Evolutionary conservation across 1,139 yeast genomes (phyloP).

Genomic region (Diutina neorugosa): DNA sequence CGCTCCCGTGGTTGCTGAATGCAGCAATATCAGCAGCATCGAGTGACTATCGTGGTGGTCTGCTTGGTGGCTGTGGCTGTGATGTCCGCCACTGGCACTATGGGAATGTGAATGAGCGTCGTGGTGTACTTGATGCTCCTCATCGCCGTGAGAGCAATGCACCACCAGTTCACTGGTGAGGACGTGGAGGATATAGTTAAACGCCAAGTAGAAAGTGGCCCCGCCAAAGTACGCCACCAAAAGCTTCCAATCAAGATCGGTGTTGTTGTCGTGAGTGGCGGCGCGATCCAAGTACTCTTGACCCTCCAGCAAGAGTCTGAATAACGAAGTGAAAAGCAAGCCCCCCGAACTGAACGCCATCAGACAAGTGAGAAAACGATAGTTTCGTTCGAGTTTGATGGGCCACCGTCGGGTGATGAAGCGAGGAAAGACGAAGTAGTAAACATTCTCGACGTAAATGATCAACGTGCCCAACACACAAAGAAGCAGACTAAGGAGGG

Average conservation of each 20-base stretch:
- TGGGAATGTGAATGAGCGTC: constrained; percentile 7
- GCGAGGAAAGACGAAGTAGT: constrained; percentile 27
- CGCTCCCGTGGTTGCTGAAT: background rate
- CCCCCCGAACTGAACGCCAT: constrained; percentile 71
- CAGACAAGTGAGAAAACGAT: constrained; percentile 49
- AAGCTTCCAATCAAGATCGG: constrained; percentile 19
- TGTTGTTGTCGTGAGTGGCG: constrained; percentile 8
- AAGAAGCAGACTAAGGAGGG: constrained; percentile 41
- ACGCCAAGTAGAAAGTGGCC: constrained; percentile 39
- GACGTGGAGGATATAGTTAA: constrained; percentile 58
- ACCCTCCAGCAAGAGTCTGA: constrained; percentile 62
- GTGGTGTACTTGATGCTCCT: constrained; percentile 7
- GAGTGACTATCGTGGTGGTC: background rate
- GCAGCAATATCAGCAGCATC: constrained; percentile 10
- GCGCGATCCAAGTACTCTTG: constrained; percentile 22
- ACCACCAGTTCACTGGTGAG: constrained; percentile 74
- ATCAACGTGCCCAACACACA: constrained; percentile 49
- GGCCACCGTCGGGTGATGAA: constrained; percentile 27
- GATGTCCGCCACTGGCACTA: constrained; percentile 8
- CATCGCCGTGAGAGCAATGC: constrained; percentile 63
- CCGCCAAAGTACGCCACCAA: constrained; percentile 48
- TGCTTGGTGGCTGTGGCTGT: constrained; percentile 2
- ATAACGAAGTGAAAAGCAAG: constrained; percentile 62
- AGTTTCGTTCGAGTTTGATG: constrained; percentile 48
- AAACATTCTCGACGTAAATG: constrained; percentile 38